phyloP scores from a whole-genome alignment of 2,329 filamentous ascomycete species.

The Ceratocystis albifundus region DNA sequence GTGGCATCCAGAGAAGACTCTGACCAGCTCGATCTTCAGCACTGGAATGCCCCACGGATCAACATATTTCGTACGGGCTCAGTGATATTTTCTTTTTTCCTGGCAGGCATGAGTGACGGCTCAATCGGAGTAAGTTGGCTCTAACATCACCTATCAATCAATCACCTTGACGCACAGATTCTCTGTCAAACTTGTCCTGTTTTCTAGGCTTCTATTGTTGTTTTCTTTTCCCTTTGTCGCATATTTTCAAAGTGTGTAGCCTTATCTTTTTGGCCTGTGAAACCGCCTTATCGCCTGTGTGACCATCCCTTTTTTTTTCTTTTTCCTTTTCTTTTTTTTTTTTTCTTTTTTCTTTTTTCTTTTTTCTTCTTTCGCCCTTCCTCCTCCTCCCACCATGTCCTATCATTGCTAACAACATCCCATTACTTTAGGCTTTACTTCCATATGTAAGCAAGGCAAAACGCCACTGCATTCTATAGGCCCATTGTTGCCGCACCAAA shows the following conservation, averaged over 20 bases:
- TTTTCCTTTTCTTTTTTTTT: too few relatives aligned
- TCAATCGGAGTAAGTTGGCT: conserved; percentile 44
- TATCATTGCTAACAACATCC: conserved; percentile 8
- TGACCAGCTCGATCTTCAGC: conserved; percentile 32
- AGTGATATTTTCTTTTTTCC: conserved; percentile 49
- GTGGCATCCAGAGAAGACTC: conserved; percentile 15
- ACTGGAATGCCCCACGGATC: conserved; percentile 51
- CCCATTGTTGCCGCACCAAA: too few relatives aligned
- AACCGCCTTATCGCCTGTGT: too few relatives aligned
- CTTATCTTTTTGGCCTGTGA: too few relatives aligned
- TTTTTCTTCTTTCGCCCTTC: not conserved
- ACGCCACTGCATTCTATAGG: not conserved
- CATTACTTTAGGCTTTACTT: conserved; percentile 35
- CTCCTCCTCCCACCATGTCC: not conserved
- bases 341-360: not conserved
- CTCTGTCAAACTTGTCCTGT: too few relatives aligned
- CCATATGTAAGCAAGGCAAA: conserved; percentile 33
- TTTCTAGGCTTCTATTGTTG: too few relatives aligned
- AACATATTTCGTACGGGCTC: conserved; percentile 49
- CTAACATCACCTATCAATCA: not conserved
- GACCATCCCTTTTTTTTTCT: not conserved
- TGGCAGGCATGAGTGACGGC: conserved; percentile 60
- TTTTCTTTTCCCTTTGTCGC: not conserved
- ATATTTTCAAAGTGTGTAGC: too few relatives aligned
- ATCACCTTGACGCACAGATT: too few relatives aligned